Base-by-base conservation (phyloP, 164 flowering plant genomes). In the Berberis thunbergii region DNA sequence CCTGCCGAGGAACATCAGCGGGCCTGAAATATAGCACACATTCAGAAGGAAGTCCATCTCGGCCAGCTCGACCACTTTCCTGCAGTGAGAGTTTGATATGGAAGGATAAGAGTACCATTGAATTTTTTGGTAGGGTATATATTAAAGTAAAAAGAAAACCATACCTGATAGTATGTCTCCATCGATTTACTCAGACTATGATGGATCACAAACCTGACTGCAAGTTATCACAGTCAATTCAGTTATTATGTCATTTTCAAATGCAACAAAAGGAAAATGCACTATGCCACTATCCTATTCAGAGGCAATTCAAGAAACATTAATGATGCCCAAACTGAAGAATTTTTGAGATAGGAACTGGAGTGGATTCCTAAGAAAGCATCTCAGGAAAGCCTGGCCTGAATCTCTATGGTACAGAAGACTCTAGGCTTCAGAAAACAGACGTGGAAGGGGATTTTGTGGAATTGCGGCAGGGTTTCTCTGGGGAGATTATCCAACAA, bases 1-100 rank as follows among this genome's bases (percentile, higher is more conserved):
- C 99, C 96, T 94, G 97, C 64, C 95, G 80, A 63, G 95, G 88
- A 69, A 84, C 96, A 85, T 94, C 99, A 64, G 79, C 96, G 38
- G 96, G 86, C 78, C 96, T 84, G 70, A 72, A 94, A 73, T 80
- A 89, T 9, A 94, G 81, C 54, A 94, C 54, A 66, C 99, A 94
- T 69, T 94, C 95, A 63, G 99, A 87, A 64, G 89, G 96, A 64
- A 89, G 89, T 49, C 99, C 99, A 75, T 94, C 99, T 74, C 97
- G 73, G 65, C 99, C 99, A 78, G 99, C 99, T 64, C 99, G 86
- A 55, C 97, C 99, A 81, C 99, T 94, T 84, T 94, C 99, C 99
- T 94, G 82, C 46, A 76, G 62, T 61, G 67, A 66, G 53, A 59
- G 26, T 59, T 40, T 60, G 60, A 60, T 62, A 69, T 55, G 49